A percentile compares a stretch with the other conserved stretches of the same genome.
These are phyloP conservation scores for Citrus sp. DNA, from an alignment of 345 rosid species.

Conservation along the genomic window DNA sequence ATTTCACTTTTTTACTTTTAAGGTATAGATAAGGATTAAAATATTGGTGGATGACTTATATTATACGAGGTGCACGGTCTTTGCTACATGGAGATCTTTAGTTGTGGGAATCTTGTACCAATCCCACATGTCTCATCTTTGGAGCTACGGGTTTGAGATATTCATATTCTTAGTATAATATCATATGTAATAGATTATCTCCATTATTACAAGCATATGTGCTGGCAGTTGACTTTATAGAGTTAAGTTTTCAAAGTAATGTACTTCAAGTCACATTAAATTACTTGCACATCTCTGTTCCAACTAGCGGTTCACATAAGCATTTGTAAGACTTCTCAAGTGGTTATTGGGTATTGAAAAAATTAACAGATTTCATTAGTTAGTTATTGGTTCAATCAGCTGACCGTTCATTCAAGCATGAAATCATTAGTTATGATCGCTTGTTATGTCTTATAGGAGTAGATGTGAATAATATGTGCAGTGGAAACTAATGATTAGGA, in stretches of 20 bases:
- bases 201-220: not conserved
- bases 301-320: not conserved
- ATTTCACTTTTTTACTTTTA: not conserved
- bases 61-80: constrained; percentile 28
- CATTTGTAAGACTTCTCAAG: not conserved
- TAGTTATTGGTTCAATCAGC: not conserved
- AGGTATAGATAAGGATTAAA: constrained; percentile 1
- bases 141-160: not conserved
- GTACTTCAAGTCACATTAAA: not conserved
- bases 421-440: no score
- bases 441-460: not conserved
- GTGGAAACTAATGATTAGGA: not conserved
- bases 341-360: not conserved
- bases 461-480: not conserved
- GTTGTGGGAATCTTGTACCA: constrained; percentile 28
- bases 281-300: not conserved
- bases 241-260: not conserved
- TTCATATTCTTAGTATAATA: not conserved
- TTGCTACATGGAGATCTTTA: constrained; percentile 13
- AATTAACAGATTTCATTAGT: not conserved
- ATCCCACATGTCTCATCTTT: constrained; percentile 19
- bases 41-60: constrained; percentile 9
- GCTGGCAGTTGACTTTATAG: not conserved
- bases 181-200: not conserved
- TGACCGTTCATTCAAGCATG: not conserved